Evolutionary conservation across 2,329 filamentous ascomycete genomes (phyloP).

Genomic region (Amylocarpus encephaloides): DNA sequence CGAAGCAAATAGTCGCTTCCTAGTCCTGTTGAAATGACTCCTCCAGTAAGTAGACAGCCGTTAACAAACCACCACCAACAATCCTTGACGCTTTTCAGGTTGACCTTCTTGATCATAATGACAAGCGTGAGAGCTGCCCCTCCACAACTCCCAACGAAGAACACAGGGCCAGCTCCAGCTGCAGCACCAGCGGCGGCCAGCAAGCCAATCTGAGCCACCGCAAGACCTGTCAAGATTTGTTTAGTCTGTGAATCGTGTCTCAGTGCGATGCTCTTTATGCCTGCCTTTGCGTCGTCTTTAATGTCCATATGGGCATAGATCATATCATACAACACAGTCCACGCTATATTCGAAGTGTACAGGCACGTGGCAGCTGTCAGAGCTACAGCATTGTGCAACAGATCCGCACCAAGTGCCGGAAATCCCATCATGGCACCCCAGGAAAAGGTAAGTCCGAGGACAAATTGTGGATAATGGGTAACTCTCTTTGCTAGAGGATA

Average conservation of each 20-base stretch:
- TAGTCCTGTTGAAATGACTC: constrained; percentile 53
- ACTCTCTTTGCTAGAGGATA: constrained; percentile 83
- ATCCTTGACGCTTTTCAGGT: constrained; percentile 57
- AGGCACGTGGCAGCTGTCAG: constrained; percentile 60
- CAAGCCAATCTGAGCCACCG: constrained; percentile 60
- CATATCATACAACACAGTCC: constrained; percentile 88
- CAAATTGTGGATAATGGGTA: constrained; percentile 80
- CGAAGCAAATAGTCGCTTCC: constrained; percentile 52
- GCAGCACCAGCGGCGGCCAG: constrained; percentile 64
- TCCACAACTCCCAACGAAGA: constrained; percentile 61
- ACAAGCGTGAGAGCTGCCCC: constrained; percentile 55
- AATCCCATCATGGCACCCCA: constrained; percentile 89
- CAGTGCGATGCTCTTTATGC: constrained; percentile 82
- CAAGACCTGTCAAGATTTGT: constrained; percentile 64
- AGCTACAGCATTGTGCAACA: constrained; percentile 58
- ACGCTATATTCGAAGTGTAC: constrained; percentile 73
- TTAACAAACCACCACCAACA: constrained; percentile 77
- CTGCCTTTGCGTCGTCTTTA: constrained; percentile 75
- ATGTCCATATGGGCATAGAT: constrained; percentile 92
- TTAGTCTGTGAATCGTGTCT: constrained; percentile 75
- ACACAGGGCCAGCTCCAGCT: constrained; percentile 61
- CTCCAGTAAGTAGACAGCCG: constrained; percentile 62
- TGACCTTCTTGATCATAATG: constrained; percentile 61
- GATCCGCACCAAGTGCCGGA: constrained; percentile 70
- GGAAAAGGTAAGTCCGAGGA: constrained; percentile 78